phyloP scores from a whole-genome alignment of 106 monocot genomes.

The Apostasia shenzhenica region DNA sequence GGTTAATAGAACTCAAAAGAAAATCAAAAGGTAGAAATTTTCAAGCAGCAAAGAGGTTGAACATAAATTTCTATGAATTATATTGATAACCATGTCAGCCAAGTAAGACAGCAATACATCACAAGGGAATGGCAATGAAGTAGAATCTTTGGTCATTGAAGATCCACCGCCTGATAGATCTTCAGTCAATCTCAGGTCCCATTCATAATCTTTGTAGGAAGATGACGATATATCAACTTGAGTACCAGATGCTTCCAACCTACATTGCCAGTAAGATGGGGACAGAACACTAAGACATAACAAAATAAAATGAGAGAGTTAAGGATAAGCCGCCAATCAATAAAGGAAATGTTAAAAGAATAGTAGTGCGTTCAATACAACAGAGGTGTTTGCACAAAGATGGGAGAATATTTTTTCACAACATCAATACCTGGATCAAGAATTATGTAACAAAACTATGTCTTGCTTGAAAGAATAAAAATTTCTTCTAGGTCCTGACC shows the following conservation, averaged over 20 bases:
- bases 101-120: neutral
- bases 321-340: neutral
- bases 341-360: too few species aligned
- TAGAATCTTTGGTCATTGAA: constrained; percentile 2
- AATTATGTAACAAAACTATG: too few species aligned
- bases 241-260: constrained; percentile 72
- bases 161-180: constrained; percentile 25
- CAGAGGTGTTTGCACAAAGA: too few species aligned
- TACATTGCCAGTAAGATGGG: constrained; percentile 7
- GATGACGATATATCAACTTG: constrained; percentile 42
- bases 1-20: neutral
- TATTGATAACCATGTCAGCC: too few species aligned
- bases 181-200: neutral
- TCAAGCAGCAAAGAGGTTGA: too few species aligned
- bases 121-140: neutral
- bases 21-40: too few species aligned
- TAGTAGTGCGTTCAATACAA: too few species aligned
- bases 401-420: too few species aligned
- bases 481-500: too few species aligned
- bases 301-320: neutral
- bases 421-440: too few species aligned
- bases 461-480: too few species aligned
- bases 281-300: neutral
- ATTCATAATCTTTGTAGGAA: constrained; percentile 16
- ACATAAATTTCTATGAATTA: too few species aligned